These are phyloP conservation scores for Fusarium nematophilum DNA, from an alignment of 2,329 filamentous ascomycete genomes.

Conservation along the genomic window DNA sequence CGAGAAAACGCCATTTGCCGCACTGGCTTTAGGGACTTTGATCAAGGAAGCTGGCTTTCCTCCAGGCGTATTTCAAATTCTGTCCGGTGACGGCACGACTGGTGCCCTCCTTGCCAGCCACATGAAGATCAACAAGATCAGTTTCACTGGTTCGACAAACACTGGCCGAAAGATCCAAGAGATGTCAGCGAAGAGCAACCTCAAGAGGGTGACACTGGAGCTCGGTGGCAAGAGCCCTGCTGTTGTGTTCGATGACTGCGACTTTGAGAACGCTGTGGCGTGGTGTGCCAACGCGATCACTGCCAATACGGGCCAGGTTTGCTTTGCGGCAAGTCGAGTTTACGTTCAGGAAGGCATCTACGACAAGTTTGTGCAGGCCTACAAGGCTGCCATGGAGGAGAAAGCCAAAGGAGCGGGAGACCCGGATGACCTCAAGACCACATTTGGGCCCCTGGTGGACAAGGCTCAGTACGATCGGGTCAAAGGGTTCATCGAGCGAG, in stretches of 20 bases:
- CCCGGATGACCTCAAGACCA: constrained; percentile 67
- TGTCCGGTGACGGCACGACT: constrained; percentile 40
- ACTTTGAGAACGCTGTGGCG: constrained; percentile 68
- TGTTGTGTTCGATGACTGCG: constrained; percentile 72
- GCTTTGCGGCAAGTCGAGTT: constrained; percentile 78
- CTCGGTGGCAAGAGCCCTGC: constrained; percentile 76
- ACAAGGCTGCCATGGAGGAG: constrained; percentile 70
- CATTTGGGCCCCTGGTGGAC: constrained; percentile 68
- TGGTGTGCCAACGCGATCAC: constrained; percentile 62
- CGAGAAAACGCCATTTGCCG: constrained; percentile 53
- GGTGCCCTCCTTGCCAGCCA: constrained; percentile 25
- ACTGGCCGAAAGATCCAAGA: constrained; percentile 75
- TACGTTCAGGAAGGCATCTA: constrained; percentile 74
- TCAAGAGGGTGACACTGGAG: constrained; percentile 78
- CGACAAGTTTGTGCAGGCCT: constrained; percentile 66
- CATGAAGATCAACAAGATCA: constrained; percentile 62
- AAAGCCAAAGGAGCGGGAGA: constrained; percentile 68
- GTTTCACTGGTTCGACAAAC: constrained; percentile 76
- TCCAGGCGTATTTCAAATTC: constrained; percentile 55
- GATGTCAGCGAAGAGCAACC: constrained; percentile 49
- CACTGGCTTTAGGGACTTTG: constrained; percentile 50
- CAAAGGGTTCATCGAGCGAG: constrained; percentile 56
- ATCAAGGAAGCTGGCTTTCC: constrained; percentile 57
- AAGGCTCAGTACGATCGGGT: constrained; percentile 60
- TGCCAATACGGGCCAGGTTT: constrained; percentile 79